phyloP scores from a whole-genome alignment of 495 filamentous ascomycete species.

The Neurospora sp. region DNA sequence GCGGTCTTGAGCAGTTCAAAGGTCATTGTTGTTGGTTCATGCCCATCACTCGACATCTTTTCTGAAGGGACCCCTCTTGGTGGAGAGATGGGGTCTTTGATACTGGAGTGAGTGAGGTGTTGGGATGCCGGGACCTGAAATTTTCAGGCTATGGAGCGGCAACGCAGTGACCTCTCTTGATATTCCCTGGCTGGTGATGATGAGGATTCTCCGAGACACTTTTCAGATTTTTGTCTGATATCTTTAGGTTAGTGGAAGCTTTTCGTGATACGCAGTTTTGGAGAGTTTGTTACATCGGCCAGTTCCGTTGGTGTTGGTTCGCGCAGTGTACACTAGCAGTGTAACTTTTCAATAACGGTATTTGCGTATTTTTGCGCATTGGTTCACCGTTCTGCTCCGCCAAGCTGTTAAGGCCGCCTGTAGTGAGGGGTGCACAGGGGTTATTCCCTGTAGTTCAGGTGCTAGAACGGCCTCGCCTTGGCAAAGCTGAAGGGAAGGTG shows the following conservation, averaged over 20 bases:
- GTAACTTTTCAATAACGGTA: background rate
- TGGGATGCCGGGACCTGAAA: background rate
- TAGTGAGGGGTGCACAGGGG: background rate
- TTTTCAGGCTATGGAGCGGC: background rate
- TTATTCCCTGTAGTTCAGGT: background rate
- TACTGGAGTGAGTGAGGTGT: background rate
- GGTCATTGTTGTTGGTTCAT: constrained; percentile 18
- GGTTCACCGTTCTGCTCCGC: background rate
- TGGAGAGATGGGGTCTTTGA: background rate
- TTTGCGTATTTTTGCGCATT: background rate
- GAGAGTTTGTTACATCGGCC: too few species aligned
- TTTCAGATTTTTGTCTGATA: background rate
- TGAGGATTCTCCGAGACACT: background rate
- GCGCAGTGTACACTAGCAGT: background rate
- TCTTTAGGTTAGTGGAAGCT: background rate
- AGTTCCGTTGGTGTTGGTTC: background rate
- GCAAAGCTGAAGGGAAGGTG: background rate
- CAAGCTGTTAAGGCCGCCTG: background rate
- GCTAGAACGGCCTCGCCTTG: background rate
- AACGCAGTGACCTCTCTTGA: background rate
- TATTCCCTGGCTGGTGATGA: background rate
- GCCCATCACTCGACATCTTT: constrained; percentile 11
- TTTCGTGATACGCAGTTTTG: background rate
- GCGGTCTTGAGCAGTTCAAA: constrained; percentile 33
- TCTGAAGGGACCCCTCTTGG: background rate